A percentile compares a stretch with the other conserved stretches of the same genome.
Conservation (phyloP, 148 eudicot species). For the Fagopyrum esculentum region DNA sequence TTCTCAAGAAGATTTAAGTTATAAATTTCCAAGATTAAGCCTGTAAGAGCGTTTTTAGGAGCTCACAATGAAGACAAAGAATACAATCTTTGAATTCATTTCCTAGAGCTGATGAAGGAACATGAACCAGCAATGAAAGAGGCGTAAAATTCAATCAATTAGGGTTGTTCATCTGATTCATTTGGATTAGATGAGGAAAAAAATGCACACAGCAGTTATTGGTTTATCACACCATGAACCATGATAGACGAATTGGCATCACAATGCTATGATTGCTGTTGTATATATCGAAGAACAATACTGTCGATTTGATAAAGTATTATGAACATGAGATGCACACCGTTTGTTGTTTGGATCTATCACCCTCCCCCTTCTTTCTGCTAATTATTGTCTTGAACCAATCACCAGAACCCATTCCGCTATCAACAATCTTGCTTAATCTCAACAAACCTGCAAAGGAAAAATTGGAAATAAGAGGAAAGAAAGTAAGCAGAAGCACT, state of each 20-base stretch:
- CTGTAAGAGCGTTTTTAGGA: too few relatives aligned
- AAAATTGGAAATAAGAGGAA: background rate
- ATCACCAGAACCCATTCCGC: conserved; percentile 71
- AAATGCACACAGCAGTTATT: too few relatives aligned
- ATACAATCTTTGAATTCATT: too few relatives aligned
- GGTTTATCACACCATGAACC: too few relatives aligned
- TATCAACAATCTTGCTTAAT: conserved; percentile 16
- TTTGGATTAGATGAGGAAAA: too few relatives aligned
- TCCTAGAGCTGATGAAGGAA: too few relatives aligned
- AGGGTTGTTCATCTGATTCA: too few relatives aligned
- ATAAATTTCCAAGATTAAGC: background rate
- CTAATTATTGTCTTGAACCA: conserved; percentile 73
- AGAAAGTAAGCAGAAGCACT: background rate
- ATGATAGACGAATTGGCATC: background rate
- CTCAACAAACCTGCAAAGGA: conserved; percentile 15
- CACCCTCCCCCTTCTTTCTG: conserved; percentile 55
- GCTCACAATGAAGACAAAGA: too few relatives aligned
- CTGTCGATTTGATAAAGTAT: background rate
- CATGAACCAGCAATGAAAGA: too few relatives aligned
- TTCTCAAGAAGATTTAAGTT: background rate
- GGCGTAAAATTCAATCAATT: too few relatives aligned
- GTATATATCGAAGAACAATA: background rate
- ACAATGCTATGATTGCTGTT: background rate
- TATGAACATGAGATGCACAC: conserved; percentile 24
- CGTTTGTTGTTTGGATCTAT: conserved; percentile 43